These are phyloP conservation scores for Cercospora citrullina DNA, from an alignment of 2,329 filamentous ascomycete genomes.

Conservation along the genomic window DNA sequence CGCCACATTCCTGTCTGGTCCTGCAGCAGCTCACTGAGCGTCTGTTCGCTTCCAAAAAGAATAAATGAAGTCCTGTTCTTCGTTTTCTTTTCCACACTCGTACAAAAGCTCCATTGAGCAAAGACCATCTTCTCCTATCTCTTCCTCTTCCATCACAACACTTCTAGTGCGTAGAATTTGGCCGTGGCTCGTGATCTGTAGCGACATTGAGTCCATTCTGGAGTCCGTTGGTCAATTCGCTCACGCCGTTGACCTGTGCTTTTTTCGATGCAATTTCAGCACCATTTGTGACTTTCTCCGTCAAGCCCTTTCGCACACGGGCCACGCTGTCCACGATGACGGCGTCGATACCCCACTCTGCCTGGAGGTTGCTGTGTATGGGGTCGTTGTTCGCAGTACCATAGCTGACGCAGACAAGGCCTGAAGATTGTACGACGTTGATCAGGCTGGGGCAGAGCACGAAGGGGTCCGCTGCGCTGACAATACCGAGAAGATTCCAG, in stretches of 20 bases:
- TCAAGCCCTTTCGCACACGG: slow-evolving; percentile 87
- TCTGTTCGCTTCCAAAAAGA: not conserved
- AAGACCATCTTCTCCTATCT: not conserved
- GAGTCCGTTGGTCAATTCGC: slow-evolving; percentile 12
- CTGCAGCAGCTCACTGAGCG: not conserved
- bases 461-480: slow-evolving; percentile 82
- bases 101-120: not conserved
- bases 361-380: slow-evolving; percentile 82
- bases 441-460: slow-evolving; percentile 87
- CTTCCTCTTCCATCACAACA: not conserved
- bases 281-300: slow-evolving; percentile 40
- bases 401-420: slow-evolving; percentile 92
- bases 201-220: slow-evolving; percentile 3
- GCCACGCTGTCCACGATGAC: slow-evolving; percentile 96
- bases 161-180: slow-evolving; percentile 3
- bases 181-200: slow-evolving; percentile 2
- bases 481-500: slow-evolving; percentile 93
- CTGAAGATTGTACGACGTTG: slow-evolving; percentile 88
- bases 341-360: slow-evolving; percentile 92
- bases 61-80: not conserved
- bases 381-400: slow-evolving; percentile 88
- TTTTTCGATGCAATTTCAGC: slow-evolving; percentile 11
- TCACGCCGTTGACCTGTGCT: not conserved
- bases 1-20: not conserved
- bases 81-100: not conserved